Evolutionary conservation across 2,329 filamentous ascomycete genomes (phyloP).

Genomic region (Hypoxylon sp.): DNA sequence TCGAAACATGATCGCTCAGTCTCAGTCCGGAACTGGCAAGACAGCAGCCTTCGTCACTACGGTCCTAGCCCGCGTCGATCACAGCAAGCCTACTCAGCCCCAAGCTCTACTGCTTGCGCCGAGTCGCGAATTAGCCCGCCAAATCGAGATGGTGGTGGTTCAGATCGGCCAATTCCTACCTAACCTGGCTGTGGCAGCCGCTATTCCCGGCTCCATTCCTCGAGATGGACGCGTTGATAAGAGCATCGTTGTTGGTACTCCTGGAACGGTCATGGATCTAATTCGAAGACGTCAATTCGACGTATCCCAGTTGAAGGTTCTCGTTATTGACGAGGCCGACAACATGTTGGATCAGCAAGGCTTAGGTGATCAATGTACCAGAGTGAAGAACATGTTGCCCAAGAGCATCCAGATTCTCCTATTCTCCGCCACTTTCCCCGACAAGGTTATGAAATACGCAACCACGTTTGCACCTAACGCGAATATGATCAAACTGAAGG

Average conservation of each 20-base stretch:
- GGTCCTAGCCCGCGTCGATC: conserved; percentile 88
- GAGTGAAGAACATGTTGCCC: conserved; percentile 85
- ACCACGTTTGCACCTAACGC: conserved; percentile 86
- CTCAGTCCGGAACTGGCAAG: conserved; percentile 99
- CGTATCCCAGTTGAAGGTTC: conserved; percentile 78
- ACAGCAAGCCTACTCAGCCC: conserved; percentile 75
- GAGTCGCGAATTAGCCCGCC: conserved; percentile 92
- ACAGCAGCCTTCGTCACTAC: conserved; percentile 97
- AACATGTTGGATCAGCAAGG: conserved; percentile 99
- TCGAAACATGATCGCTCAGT: conserved; percentile 95
- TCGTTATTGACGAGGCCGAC: conserved; percentile 97
- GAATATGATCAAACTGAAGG: conserved; percentile 88
- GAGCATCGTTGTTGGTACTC: conserved; percentile 91
- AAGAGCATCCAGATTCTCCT: conserved; percentile 86
- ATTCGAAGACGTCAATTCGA: conserved; percentile 84
- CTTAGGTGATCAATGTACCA: conserved; percentile 92
- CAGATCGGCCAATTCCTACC: conserved; percentile 88
- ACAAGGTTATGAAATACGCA: conserved; percentile 87
- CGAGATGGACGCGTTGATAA: conserved; percentile 79
- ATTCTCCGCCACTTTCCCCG: conserved; percentile 95
- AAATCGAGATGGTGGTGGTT: conserved; percentile 89
- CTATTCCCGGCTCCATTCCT: conserved; percentile 83
- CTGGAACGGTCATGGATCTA: conserved; percentile 91
- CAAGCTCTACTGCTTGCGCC: conserved; percentile 93
- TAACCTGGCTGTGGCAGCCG: conserved; percentile 81